Percentiles rank a stretch among this genome's conserved stretches.
Conservation (phyloP, 345 rosid species). For the Hypericum androsaemum region DNA sequence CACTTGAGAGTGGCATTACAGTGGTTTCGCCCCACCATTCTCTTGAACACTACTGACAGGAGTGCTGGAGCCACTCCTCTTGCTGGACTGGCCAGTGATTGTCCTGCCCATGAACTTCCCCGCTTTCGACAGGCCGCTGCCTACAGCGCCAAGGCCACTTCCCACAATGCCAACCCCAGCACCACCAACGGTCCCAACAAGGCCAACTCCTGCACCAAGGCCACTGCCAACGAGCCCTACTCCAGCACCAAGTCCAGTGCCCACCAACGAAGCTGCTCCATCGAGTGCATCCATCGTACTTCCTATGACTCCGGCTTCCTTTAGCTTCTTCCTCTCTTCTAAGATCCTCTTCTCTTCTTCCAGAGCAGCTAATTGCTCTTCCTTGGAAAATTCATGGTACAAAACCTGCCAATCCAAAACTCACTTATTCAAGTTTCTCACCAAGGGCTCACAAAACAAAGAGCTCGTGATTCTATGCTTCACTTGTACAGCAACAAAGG, state of each 20-base stretch:
- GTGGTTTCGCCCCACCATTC: conserved; percentile 51
- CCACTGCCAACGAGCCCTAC: conserved; percentile 74
- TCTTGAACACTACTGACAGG: conserved; percentile 58
- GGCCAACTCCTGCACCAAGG: conserved; percentile 60
- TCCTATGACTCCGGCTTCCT: conserved; percentile 82
- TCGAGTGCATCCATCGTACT: conserved; percentile 83
- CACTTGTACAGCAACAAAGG: no score
- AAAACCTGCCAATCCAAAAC: conserved; percentile 28
- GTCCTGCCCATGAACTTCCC: conserved; percentile 85
- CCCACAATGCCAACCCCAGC: conserved; percentile 40
- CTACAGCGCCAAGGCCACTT: conserved; percentile 65
- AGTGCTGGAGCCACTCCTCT: conserved; percentile 63
- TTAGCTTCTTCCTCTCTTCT: conserved; percentile 70
- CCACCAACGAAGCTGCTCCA: conserved; percentile 52
- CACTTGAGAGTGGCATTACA: conserved; percentile 12
- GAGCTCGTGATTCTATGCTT: no score
- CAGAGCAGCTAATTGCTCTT: conserved; percentile 75
- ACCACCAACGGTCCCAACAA: conserved; percentile 39
- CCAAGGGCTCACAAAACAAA: no score
- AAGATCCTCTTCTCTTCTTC: conserved; percentile 82
- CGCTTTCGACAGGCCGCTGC: conserved; percentile 76
- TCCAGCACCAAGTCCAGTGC: conserved; percentile 50
- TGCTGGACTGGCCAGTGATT: conserved; percentile 66
- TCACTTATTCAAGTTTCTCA: no score
- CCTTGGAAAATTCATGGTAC: conserved; percentile 62